These are phyloP conservation scores for Fomitopsis schrenkii DNA, from an alignment of 1,284 basidiomycete genomes.

Conservation along the genomic window DNA sequence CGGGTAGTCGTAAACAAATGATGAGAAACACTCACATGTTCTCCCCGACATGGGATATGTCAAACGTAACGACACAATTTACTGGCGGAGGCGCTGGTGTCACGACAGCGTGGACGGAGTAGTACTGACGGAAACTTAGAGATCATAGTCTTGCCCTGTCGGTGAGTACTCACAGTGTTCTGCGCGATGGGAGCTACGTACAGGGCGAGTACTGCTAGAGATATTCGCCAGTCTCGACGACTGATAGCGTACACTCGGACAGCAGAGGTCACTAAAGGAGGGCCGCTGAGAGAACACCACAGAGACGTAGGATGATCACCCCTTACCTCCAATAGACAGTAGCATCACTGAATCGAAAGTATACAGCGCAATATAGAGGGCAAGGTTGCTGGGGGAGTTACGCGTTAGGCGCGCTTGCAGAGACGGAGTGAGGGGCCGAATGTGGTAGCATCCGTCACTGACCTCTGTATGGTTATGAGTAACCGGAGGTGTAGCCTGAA, in stretches of 20 bases:
- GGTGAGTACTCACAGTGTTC: not conserved
- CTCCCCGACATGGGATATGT: not conserved
- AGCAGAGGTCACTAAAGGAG: not conserved
- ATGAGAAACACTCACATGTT: not conserved
- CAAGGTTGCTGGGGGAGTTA: not conserved
- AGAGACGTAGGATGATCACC: not conserved
- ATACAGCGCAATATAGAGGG: not conserved
- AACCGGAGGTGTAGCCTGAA: not conserved
- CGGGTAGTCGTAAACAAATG: not conserved
- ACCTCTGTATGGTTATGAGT: not conserved
- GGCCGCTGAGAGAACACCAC: not conserved
- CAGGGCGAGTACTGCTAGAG: not conserved
- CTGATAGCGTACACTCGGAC: not conserved
- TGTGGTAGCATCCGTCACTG: not conserved
- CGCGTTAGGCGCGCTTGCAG: too few relatives aligned
- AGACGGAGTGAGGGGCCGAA: too few relatives aligned
- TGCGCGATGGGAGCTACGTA: not conserved
- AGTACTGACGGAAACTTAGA: not conserved
- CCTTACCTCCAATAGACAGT: not conserved
- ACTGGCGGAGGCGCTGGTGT: not conserved
- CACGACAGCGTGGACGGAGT: not conserved
- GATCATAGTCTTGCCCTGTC: too few relatives aligned
- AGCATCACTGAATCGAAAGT: not conserved
- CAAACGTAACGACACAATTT: not conserved
- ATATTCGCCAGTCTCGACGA: not conserved